These are phyloP conservation scores for Mucor irregularis DNA, from an alignment of 371 early-diverging fungal species.

Conservation along the genomic window DNA sequence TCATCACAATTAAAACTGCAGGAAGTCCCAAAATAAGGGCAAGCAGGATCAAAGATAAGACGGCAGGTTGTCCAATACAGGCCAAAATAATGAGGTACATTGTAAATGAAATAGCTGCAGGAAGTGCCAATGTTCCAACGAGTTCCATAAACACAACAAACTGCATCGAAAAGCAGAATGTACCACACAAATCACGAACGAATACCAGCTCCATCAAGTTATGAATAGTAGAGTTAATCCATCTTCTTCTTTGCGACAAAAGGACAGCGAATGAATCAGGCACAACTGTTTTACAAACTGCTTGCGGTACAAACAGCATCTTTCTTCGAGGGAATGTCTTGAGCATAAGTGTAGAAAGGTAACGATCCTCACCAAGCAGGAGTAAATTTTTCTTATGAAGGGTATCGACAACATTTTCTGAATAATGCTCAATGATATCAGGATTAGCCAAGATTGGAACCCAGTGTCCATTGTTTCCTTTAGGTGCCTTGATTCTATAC, in stretches of 20 bases:
- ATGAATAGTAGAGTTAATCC: constrained; percentile 93
- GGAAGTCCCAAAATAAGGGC: constrained; percentile 80
- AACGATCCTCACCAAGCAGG: constrained; percentile 95
- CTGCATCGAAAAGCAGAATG: constrained; percentile 90
- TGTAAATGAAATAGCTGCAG: constrained; percentile 81
- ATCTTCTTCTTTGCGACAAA: constrained; percentile 87
- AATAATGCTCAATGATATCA: constrained; percentile 88
- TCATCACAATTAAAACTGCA: constrained; percentile 86
- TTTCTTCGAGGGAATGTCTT: constrained; percentile 89
- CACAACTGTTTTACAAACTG: constrained; percentile 83
- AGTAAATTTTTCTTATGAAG: constrained; percentile 95
- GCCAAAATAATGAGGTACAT: constrained; percentile 56
- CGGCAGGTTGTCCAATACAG: constrained; percentile 50
- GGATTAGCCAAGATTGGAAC: constrained; percentile 85
- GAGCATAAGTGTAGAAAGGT: constrained; percentile 93
- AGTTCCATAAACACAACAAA: constrained; percentile 88
- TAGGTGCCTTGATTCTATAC: constrained; percentile 90
- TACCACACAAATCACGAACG: constrained; percentile 87
- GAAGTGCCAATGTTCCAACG: constrained; percentile 84
- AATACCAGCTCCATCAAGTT: constrained; percentile 85
- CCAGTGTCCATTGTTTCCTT: constrained; percentile 64
- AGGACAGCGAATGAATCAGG: constrained; percentile 81
- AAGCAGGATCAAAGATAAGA: constrained; percentile 76
- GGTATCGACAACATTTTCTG: constrained; percentile 88
- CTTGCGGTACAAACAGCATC: constrained; percentile 92